phyloP scores from a whole-genome alignment of 2,329 filamentous ascomycete species.

The Pseudogymnoascus sp. region DNA sequence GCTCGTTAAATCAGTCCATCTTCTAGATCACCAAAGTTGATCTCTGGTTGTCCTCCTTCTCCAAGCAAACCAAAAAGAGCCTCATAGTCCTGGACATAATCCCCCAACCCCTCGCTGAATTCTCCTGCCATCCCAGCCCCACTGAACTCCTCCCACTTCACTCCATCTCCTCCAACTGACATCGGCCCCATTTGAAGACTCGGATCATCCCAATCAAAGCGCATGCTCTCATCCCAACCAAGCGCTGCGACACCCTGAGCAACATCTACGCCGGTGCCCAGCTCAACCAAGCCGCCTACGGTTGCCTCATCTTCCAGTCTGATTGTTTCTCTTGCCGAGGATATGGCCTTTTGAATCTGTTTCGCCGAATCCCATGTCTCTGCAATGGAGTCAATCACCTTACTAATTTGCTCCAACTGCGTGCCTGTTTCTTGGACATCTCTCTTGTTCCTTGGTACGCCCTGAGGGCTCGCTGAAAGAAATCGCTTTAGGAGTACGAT shows the following conservation, averaged over 20 bases:
- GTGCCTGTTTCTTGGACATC: constrained; percentile 41
- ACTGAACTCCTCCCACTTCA: constrained; percentile 5
- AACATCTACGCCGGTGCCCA: not conserved
- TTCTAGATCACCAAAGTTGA: not conserved
- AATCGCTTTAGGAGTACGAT: constrained; percentile 41
- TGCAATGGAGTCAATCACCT: constrained; percentile 46
- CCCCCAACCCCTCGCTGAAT: constrained; percentile 6
- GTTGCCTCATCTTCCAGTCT: constrained; percentile 8
- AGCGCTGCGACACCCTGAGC: not conserved
- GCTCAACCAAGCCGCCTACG: not conserved
- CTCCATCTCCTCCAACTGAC: not conserved
- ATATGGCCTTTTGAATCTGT: constrained; percentile 34
- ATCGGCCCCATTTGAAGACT: constrained; percentile 5
- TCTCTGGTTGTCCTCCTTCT: constrained; percentile 2
- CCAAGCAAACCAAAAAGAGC: constrained; percentile 8
- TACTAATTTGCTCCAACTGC: constrained; percentile 41
- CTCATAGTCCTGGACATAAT: constrained; percentile 8
- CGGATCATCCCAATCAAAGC: constrained; percentile 2
- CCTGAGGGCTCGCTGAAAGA: constrained; percentile 26
- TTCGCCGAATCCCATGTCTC: constrained; percentile 41
- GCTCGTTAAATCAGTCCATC: not conserved
- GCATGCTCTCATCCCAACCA: constrained; percentile 8
- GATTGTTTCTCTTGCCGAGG: constrained; percentile 13
- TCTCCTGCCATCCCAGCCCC: constrained; percentile 1
- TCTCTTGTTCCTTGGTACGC: constrained; percentile 17